phyloP scores from a whole-genome alignment of 2,329 filamentous ascomycete genomes.

The Trichophyton rubrum region DNA sequence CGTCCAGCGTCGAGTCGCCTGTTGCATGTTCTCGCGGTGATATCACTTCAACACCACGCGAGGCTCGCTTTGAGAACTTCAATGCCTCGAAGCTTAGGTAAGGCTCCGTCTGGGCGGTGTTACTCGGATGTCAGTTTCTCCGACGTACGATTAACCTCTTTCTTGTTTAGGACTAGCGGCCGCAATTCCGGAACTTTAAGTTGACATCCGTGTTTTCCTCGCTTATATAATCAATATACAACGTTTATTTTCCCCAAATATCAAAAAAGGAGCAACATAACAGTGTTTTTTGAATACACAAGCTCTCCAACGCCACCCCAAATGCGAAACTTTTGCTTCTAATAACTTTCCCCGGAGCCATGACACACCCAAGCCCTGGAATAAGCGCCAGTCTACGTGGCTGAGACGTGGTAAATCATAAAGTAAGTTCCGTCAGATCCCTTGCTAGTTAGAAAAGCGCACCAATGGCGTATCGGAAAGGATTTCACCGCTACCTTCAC shows the following conservation, averaged over 20 bases:
- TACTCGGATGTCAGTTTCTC: neutral
- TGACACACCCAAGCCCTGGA: neutral
- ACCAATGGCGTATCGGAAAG: neutral
- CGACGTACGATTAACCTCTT: neutral
- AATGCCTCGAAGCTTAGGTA: no score
- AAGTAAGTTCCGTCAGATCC: neutral
- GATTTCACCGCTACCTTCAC: slow-evolving; percentile 1
- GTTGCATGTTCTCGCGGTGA: neutral
- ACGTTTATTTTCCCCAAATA: neutral
- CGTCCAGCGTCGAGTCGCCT: neutral
- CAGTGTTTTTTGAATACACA: neutral
- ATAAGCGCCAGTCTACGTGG: neutral
- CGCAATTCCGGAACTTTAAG: neutral
- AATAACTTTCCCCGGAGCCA: neutral
- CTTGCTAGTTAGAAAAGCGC: neutral
- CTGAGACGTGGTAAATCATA: neutral
- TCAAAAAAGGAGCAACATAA: neutral
- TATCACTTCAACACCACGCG: neutral
- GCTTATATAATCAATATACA: neutral
- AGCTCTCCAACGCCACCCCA: neutral
- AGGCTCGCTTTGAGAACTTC: neutral
- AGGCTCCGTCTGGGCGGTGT: no score
- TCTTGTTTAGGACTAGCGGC: neutral
- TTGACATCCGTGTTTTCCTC: neutral
- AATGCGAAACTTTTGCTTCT: neutral